Percentiles rank a stretch among this genome's conserved stretches.
Conservation (phyloP, 768 basidiomycete genomes). For the Hemileccinum impolitum region DNA sequence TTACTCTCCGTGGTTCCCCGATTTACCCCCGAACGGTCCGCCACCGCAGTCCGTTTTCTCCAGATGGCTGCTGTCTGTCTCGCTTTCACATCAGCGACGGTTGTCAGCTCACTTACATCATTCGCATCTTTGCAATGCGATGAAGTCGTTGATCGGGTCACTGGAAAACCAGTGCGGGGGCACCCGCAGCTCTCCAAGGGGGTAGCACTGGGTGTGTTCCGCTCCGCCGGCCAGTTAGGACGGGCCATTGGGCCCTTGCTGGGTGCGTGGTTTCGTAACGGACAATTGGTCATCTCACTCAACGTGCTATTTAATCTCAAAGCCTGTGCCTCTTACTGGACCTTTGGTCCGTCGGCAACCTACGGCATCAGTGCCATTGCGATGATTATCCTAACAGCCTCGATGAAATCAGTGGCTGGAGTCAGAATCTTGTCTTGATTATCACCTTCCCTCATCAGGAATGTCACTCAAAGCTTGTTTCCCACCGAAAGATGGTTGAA, state of each 20-base stretch:
- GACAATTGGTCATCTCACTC: constrained; percentile 2
- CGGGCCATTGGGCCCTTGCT: constrained; percentile 88
- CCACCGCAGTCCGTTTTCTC: constrained; percentile 49
- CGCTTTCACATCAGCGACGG: constrained; percentile 93
- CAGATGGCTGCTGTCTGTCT: constrained; percentile 77
- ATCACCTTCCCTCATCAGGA: not conserved
- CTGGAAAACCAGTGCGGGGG: constrained; percentile 51
- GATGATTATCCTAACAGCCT: constrained; percentile 56
- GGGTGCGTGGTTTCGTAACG: constrained; percentile 45
- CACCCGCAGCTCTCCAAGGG: constrained; percentile 79
- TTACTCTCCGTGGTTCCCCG: constrained; percentile 71
- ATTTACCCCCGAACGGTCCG: constrained; percentile 40
- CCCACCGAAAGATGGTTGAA: not conserved
- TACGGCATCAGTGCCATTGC: constrained; percentile 61
- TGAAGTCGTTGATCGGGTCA: constrained; percentile 56
- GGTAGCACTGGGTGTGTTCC: constrained; percentile 77
- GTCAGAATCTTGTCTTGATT: constrained; percentile 8
- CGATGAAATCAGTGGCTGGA: constrained; percentile 51
- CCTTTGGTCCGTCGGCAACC: constrained; percentile 78
- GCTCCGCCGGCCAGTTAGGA: constrained; percentile 92
- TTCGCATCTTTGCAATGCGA: constrained; percentile 90
- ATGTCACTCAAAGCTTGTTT: no score
- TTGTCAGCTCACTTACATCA: constrained; percentile 90
- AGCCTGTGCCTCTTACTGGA: constrained; percentile 91
- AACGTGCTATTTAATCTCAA: constrained; percentile 5